phyloP scores from a whole-genome alignment of 106 monocot species.

The Posidonia australis region DNA sequence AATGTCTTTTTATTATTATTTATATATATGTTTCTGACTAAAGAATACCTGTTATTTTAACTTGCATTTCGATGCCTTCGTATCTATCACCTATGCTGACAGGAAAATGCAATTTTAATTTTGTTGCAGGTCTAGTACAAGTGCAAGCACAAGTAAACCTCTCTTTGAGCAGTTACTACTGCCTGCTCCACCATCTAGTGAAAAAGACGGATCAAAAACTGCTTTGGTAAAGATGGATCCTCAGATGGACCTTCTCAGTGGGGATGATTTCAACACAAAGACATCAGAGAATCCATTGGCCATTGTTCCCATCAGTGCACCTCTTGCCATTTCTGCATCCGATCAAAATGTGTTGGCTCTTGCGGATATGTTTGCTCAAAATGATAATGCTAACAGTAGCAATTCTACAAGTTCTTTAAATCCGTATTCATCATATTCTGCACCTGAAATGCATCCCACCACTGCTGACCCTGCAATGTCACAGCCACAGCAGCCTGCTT shows the following conservation, averaged over 20 bases:
- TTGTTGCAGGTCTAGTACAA: conserved; percentile 20
- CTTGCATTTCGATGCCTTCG: no score
- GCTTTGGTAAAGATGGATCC: conserved; percentile 8
- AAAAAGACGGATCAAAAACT: neutral
- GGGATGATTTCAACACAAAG: conserved; percentile 27
- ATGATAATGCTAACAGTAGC: conserved; percentile 26
- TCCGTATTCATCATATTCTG: conserved; percentile 16
- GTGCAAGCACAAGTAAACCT: conserved; percentile 3
- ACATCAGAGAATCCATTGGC: conserved; percentile 38
- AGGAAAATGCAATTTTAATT: neutral
- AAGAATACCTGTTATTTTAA: no score
- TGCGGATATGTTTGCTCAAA: conserved; percentile 70
- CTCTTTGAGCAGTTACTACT: conserved; percentile 10
- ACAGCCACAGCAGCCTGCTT: conserved; percentile 18
- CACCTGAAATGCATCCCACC: conserved; percentile 21
- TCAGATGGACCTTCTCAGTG: conserved; percentile 25
- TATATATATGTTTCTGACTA: no score
- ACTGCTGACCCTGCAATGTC: conserved; percentile 18
- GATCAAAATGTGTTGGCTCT: conserved; percentile 70
- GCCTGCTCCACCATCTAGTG: conserved; percentile 16
- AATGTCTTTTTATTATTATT: no score
- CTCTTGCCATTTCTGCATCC: conserved; percentile 35
- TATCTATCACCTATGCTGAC: neutral
- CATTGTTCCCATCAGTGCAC: conserved; percentile 56
- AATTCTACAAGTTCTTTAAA: conserved; percentile 14